Evolutionary conservation across 202 grass and related monocot genomes (phyloP).

Genomic region (Schoenoplectus triqueter): DNA sequence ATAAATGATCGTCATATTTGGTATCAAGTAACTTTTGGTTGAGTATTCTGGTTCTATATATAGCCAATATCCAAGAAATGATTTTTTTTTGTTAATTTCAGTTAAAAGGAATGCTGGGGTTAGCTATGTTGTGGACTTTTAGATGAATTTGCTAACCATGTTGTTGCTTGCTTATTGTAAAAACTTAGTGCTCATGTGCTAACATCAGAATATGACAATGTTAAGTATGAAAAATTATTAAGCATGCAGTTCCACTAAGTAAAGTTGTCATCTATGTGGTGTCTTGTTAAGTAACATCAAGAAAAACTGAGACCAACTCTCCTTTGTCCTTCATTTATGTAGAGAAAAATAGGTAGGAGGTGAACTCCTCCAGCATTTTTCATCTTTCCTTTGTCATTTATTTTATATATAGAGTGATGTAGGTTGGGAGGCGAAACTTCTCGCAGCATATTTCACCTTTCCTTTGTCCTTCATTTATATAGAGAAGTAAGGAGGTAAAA

Average conservation of each 20-base stretch:
- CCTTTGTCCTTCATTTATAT: no score
- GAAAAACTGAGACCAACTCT: not conserved
- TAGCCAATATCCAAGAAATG: not conserved
- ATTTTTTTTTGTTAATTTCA: not conserved
- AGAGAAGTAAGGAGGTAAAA: not conserved
- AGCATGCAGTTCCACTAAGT: not conserved
- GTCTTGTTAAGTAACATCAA: not conserved
- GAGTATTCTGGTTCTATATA: not conserved
- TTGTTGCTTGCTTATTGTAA: not conserved
- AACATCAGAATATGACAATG: not conserved
- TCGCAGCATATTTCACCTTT: no score
- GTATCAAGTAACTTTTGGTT: not conserved
- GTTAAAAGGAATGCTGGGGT: not conserved
- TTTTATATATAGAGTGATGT: no score
- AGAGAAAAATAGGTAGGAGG: not conserved
- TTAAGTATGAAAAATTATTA: not conserved
- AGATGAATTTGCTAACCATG: no score
- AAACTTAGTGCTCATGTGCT: not conserved
- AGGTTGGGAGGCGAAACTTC: no score
- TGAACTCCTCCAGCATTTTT: no score
- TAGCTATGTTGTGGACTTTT: not conserved
- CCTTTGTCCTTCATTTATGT: not conserved
- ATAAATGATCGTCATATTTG: not conserved
- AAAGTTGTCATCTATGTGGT: not conserved
- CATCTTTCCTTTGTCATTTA: no score